A percentile compares a stretch with the other conserved stretches of the same genome.
phyloP scores from a whole-genome alignment of 2,329 filamentous ascomycete species.

The Nothophaeocryptopus gaeumannii region DNA sequence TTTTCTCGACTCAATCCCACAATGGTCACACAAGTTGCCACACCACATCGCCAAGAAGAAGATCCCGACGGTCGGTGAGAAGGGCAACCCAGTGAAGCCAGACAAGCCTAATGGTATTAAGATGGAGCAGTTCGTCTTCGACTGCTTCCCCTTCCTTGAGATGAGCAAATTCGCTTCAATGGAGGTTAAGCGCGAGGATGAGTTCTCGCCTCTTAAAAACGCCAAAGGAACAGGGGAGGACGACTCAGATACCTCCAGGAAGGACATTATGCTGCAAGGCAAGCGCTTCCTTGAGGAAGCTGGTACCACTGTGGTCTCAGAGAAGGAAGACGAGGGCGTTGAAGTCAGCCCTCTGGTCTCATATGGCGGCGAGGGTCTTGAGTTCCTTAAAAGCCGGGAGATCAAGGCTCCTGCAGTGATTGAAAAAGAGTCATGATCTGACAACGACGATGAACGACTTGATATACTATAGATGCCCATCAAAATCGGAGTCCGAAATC shows the following conservation, averaged over 20 bases:
- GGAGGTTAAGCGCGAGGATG: conserved; percentile 94
- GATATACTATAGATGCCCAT: too few species aligned
- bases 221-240: conserved; percentile 81
- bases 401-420: conserved; percentile 64
- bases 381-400: conserved; percentile 57
- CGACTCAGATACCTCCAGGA: conserved; percentile 87
- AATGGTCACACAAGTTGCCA: conserved; percentile 80
- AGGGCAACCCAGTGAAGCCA: conserved; percentile 79
- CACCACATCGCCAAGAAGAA: conserved; percentile 98
- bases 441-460: too few species aligned
- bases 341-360: conserved; percentile 92
- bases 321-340: conserved; percentile 63
- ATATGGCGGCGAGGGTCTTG: conserved; percentile 69
- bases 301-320: conserved; percentile 70
- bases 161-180: conserved; percentile 91
- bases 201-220: conserved; percentile 98
- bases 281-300: conserved; percentile 78
- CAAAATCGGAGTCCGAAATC: too few species aligned
- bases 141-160: conserved; percentile 87
- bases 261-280: conserved; percentile 86
- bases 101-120: conserved; percentile 97
- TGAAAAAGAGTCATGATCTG: conserved; percentile 50
- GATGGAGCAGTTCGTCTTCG: conserved; percentile 98
- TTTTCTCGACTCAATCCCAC: conserved; percentile 86
- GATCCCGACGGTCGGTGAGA: conserved; percentile 78